Percentiles rank a stretch among this genome's conserved stretches.
These are phyloP conservation scores for Grigorovia transvaalensis DNA, from an alignment of 805 yeast genomes.

Conservation along the genomic window DNA sequence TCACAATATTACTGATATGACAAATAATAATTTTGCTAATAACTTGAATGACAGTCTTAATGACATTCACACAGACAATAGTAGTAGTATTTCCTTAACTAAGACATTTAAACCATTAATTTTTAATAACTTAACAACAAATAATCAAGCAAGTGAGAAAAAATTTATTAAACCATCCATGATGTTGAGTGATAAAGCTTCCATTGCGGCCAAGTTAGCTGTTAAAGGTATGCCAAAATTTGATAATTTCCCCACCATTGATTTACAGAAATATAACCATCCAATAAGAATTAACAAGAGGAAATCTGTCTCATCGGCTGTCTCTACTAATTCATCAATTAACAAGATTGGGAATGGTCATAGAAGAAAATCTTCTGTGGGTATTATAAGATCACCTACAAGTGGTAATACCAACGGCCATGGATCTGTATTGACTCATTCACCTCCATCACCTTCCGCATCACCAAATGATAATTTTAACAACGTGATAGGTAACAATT, in stretches of 20 bases:
- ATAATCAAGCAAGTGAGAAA: neutral
- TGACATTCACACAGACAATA: neutral
- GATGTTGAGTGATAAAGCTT: constrained; percentile 21
- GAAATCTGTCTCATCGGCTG: constrained; percentile 5
- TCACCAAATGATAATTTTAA: neutral
- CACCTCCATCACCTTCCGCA: neutral
- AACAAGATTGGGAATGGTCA: neutral
- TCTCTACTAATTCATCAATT: neutral
- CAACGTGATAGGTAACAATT: neutral
- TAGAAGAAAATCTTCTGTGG: constrained; percentile 9
- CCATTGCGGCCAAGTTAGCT: constrained; percentile 20
- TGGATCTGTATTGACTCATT: neutral
- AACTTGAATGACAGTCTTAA: neutral
- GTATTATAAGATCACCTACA: constrained; percentile 4
- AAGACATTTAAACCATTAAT: neutral
- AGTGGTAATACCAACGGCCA: neutral
- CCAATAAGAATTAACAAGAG: constrained; percentile 7
- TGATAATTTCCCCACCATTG: constrained; percentile 9
- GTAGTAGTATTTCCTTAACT: neutral
- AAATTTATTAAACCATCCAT: constrained; percentile 23
- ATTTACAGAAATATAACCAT: constrained; percentile 5
- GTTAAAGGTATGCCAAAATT: constrained; percentile 12
- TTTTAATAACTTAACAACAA: neutral
- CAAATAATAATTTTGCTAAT: neutral
- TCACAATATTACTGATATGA: neutral